Evolutionary conservation across 148 eudicot genomes (phyloP).

Genomic region (Chenopodium album): DNA sequence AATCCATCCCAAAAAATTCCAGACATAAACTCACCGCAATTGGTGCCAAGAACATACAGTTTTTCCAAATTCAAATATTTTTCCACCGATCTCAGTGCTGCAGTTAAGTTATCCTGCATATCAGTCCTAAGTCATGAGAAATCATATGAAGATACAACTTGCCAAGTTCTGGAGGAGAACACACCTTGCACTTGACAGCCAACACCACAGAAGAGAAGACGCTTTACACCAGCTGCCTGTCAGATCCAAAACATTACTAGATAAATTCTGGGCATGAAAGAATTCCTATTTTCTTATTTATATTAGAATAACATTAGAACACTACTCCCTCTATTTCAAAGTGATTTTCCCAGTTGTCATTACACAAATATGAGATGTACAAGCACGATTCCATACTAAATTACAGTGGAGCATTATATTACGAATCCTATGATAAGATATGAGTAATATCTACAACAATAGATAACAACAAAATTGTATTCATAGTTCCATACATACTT

Average conservation of each 20-base stretch:
- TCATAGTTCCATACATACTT: not conserved
- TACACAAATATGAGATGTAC: not conserved
- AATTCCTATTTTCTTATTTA: not conserved
- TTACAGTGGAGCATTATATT: not conserved
- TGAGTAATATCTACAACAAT: too few species aligned
- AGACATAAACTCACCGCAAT: slow-evolving; percentile 60
- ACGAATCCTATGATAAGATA: not conserved
- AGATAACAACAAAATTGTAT: not conserved
- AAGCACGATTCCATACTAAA: not conserved
- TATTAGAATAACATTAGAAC: not conserved
- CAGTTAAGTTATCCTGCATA: slow-evolving; percentile 83
- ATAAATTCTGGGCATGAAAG: not conserved
- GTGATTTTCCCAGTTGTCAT: not conserved
- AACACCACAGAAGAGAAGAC: slow-evolving; percentile 96
- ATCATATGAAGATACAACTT: slow-evolving; percentile 16
- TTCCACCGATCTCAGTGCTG: slow-evolving; percentile 97
- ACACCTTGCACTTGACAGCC: slow-evolving; percentile 99
- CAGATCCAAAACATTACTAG: slow-evolving; percentile 7
- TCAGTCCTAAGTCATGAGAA: slow-evolving; percentile 53
- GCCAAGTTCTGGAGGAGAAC: slow-evolving; percentile 9
- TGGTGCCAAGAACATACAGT: slow-evolving; percentile 93
- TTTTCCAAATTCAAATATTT: slow-evolving; percentile 89
- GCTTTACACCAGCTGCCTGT: slow-evolving; percentile 97
- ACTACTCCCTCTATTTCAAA: not conserved
- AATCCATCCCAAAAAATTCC: not conserved